A percentile compares a stretch with the other conserved stretches of the same genome.
Evolutionary conservation across 768 basidiomycete genomes (phyloP).

Genomic region (Pisolithus albus): DNA sequence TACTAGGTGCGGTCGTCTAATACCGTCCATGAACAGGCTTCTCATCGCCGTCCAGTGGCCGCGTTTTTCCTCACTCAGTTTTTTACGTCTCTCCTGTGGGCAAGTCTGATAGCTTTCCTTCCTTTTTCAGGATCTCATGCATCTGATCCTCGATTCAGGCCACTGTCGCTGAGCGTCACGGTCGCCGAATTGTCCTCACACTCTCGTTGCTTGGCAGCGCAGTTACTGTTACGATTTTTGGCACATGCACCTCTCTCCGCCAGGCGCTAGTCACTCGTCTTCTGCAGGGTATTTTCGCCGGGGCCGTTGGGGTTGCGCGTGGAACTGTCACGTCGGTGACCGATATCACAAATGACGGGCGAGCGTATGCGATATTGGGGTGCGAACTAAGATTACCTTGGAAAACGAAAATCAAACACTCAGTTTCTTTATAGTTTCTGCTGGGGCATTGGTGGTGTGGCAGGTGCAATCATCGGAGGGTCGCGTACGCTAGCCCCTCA

Average conservation of each 20-base stretch:
- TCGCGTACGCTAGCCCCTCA: constrained; percentile 46
- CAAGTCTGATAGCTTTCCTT: constrained; percentile 22
- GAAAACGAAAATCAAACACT: neutral
- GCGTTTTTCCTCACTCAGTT: constrained; percentile 95
- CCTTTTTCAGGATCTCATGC: constrained; percentile 9
- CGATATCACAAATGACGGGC: constrained; percentile 85
- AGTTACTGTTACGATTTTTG: constrained; percentile 69
- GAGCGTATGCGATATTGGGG: constrained; percentile 93
- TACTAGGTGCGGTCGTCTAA: constrained; percentile 51
- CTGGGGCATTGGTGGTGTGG: constrained; percentile 96
- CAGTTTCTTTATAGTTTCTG: constrained; percentile 53
- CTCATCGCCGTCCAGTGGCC: constrained; percentile 43
- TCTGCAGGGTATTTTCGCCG: constrained; percentile 86
- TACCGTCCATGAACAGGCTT: constrained; percentile 4
- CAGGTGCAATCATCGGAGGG: constrained; percentile 82
- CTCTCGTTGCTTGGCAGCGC: constrained; percentile 84
- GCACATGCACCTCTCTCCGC: constrained; percentile 64
- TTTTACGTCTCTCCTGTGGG: constrained; percentile 91
- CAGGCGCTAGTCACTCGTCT: constrained; percentile 85
- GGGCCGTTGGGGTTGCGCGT: constrained; percentile 91
- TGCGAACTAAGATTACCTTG: constrained; percentile 18
- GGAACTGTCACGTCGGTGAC: constrained; percentile 84
- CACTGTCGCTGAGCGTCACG: constrained; percentile 90
- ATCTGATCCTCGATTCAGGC: constrained; percentile 40
- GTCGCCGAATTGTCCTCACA: constrained; percentile 75